Evolutionary conservation across 177 flowering plant species (phyloP).

Genomic region (Vitis hybrid): DNA sequence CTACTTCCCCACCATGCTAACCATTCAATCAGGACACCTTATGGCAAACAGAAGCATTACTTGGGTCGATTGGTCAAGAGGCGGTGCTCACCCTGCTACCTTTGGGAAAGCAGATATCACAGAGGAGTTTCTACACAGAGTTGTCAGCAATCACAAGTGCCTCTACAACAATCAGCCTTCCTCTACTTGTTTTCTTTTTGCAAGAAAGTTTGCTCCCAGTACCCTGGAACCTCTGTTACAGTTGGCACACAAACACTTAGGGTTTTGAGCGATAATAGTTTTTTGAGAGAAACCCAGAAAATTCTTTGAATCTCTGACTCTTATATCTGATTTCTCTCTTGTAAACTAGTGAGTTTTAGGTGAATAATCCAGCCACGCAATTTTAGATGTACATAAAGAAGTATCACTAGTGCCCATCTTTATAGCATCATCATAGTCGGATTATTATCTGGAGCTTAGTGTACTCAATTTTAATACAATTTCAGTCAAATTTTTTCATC

Average conservation of each 20-base stretch:
- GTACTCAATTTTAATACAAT: too few species aligned
- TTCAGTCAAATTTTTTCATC: accelerated
- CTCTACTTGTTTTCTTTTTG: conserved; percentile 45
- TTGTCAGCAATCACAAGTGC: conserved; percentile 28
- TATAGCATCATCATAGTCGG: too few species aligned
- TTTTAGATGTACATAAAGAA: too few species aligned
- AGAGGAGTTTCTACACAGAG: conserved; percentile 33
- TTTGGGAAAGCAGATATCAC: conserved; percentile 42
- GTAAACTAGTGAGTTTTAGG: too few species aligned
- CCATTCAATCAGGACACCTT: conserved; percentile 27
- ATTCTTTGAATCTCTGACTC: too few species aligned
- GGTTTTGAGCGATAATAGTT: conserved; percentile 14
- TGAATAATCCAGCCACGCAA: too few species aligned
- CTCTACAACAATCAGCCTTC: conserved; percentile 32
- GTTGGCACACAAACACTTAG: conserved; percentile 29
- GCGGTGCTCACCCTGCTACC: conserved; percentile 62
- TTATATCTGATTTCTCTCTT: too few species aligned
- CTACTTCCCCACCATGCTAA: conserved; percentile 60
- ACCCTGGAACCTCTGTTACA: conserved; percentile 41
- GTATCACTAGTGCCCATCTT: too few species aligned
- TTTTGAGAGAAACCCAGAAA: too few species aligned
- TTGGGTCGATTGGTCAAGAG: conserved; percentile 68
- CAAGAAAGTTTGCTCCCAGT: conserved; percentile 54
- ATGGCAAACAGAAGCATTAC: conserved; percentile 55
- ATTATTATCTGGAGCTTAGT: too few species aligned